phyloP scores from a whole-genome alignment of 2,329 filamentous ascomycete species.

The Blumeriella jaapii region DNA sequence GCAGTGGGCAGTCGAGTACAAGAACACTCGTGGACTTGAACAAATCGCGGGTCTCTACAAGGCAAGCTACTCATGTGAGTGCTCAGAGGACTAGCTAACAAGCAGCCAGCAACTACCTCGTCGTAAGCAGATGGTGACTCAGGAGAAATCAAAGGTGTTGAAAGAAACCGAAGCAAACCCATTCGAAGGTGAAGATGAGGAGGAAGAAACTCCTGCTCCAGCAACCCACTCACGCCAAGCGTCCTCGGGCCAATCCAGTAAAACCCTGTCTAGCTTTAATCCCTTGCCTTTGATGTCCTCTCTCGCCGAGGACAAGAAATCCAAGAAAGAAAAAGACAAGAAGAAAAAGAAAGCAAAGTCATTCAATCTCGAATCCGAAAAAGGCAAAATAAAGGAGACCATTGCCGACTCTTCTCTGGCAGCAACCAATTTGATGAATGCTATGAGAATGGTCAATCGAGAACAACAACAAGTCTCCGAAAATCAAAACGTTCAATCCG shows the following conservation, averaged over 20 bases:
- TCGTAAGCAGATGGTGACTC: conserved; percentile 59
- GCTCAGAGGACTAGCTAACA: background rate
- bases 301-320: conserved; percentile 26
- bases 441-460: conserved; percentile 80
- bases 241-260: conserved; percentile 14
- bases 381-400: conserved; percentile 73
- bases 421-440: conserved; percentile 81
- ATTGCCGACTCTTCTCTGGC: conserved; percentile 85
- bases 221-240: conserved; percentile 14
- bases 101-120: conserved; percentile 45
- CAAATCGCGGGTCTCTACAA: conserved; percentile 69
- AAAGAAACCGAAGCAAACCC: conserved; percentile 65
- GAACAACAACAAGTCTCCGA: conserved; percentile 82
- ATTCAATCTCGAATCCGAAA: conserved; percentile 81
- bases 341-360: conserved; percentile 46
- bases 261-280: conserved; percentile 9
- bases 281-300: conserved; percentile 9
- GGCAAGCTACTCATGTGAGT: conserved; percentile 21
- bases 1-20: conserved; percentile 77
- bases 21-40: conserved; percentile 67
- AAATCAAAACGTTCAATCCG: conserved; percentile 59
- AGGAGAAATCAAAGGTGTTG: conserved; percentile 73
- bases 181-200: conserved; percentile 48
- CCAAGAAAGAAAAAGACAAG: conserved; percentile 30
- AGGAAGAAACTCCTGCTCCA: conserved; percentile 17